phyloP scores from a whole-genome alignment of 2,329 filamentous ascomycete genomes.

The Cryphonectria nitschkei region DNA sequence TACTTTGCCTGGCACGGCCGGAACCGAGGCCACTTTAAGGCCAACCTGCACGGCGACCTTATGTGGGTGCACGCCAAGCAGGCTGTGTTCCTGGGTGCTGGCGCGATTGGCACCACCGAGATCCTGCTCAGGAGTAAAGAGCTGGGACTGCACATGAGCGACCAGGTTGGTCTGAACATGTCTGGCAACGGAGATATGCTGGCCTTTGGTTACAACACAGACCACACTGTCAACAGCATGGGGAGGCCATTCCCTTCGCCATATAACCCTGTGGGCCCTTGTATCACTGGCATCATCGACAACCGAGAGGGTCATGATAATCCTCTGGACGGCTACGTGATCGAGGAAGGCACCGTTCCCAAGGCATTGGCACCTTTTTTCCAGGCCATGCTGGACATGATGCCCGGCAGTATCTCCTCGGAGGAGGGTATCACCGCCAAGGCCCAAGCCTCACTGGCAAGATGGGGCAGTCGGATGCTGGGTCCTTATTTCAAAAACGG shows the following conservation, averaged over 20 bases:
- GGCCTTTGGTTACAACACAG: slow-evolving; percentile 66
- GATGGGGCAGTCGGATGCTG: slow-evolving; percentile 56
- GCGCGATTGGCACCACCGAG: slow-evolving; percentile 67
- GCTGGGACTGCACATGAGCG: slow-evolving; percentile 61
- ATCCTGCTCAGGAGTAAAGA: slow-evolving; percentile 64
- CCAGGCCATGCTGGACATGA: slow-evolving; percentile 58
- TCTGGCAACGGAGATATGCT: slow-evolving; percentile 70
- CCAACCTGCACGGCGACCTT: slow-evolving; percentile 59
- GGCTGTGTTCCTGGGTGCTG: slow-evolving; percentile 69
- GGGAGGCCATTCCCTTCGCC: slow-evolving; percentile 54
- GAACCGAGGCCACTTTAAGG: slow-evolving; percentile 58
- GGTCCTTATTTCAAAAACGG: slow-evolving; percentile 61
- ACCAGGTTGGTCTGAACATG: slow-evolving; percentile 61
- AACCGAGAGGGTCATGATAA: slow-evolving; percentile 56
- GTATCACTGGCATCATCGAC: slow-evolving; percentile 66
- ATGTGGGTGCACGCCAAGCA: slow-evolving; percentile 71
- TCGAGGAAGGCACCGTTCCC: slow-evolving; percentile 66
- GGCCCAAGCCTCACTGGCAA: slow-evolving; percentile 51
- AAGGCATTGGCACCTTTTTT: slow-evolving; percentile 59
- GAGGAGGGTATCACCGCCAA: slow-evolving; percentile 44
- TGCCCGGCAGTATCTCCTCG: slow-evolving; percentile 51
- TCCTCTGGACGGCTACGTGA: slow-evolving; percentile 63
- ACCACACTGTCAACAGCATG: slow-evolving; percentile 59
- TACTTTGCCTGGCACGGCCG: slow-evolving; percentile 68
- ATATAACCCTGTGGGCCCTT: slow-evolving; percentile 61